phyloP scores from a whole-genome alignment of 73 alveolate species.

The Chromera velia region DNA sequence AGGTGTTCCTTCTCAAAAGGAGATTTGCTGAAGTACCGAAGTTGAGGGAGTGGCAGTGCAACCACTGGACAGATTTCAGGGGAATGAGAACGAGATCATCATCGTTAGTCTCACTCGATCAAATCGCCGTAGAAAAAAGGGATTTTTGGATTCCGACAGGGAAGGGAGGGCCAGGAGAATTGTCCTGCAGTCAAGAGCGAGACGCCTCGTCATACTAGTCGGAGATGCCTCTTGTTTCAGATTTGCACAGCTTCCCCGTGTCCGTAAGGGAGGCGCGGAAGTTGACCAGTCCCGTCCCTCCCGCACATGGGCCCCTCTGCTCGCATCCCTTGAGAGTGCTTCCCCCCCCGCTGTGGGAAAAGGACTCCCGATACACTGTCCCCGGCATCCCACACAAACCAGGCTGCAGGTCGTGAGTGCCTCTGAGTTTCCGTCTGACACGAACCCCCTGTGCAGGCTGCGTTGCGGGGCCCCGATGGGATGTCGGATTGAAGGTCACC shows the following conservation, averaged over 20 bases:
- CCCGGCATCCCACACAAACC: background rate
- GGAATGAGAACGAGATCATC: constrained; percentile 17
- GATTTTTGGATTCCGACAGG: constrained; percentile 12
- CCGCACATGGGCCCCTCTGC: background rate
- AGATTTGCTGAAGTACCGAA: too few species aligned
- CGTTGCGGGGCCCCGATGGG: constrained; percentile 11
- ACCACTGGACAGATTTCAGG: constrained; percentile 17
- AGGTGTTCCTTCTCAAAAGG: too few species aligned
- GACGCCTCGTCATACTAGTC: constrained; percentile 11
- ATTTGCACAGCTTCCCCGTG: constrained; percentile 13
- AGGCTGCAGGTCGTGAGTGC: too few species aligned
- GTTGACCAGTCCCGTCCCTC: too few species aligned
- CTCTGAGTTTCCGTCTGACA: too few species aligned
- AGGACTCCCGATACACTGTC: background rate
- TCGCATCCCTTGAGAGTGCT: background rate
- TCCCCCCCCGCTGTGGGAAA: background rate
- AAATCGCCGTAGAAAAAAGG: background rate
- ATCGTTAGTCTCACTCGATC: constrained; percentile 9
- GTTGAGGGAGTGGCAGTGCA: too few species aligned
- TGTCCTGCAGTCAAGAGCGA: background rate
- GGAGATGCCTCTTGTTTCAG: constrained; percentile 8
- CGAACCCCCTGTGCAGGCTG: constrained; percentile 13
- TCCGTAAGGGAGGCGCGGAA: constrained; percentile 8
- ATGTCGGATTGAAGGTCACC: constrained; percentile 5
- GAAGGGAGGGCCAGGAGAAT: constrained; percentile 14